Evolutionary conservation across 441 rosid genomes (phyloP), one percentile per base, ranked within the genome.

Genomic region (Erodium chrysanthum): DNA sequence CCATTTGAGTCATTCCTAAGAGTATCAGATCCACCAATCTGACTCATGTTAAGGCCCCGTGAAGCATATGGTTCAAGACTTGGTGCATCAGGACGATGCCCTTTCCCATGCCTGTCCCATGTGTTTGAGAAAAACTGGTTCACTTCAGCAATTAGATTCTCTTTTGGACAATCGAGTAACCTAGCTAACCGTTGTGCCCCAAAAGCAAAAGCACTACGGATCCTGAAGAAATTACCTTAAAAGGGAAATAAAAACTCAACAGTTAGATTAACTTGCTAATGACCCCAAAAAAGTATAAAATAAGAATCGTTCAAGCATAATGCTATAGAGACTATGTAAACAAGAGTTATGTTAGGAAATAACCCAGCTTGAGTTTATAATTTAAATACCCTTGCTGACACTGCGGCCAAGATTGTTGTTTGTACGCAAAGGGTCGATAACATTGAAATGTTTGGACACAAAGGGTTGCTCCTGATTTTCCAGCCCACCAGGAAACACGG

Each of bases 361-460:
- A 17, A 9, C 12, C 29, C 56, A 22, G 52, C 46, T 20, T 48
- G 58, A 42, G 68, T 68, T 37, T 52, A 22, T 17, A 64, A 44
- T 22, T 62, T 12, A 29, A 23, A 23, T 72, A 72, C 75, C 75
- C 48, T 67, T 67, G 56, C 31, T 67, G 42, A 67, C 75, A 62
- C 71, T 67, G 27, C 42, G 67, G 17, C 75, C 71, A 17, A 72
- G 75, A 67, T 72, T 72, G 68, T 67, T 72, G 71, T 72, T 72
- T 15, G 37, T 62, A 33, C 70, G 71, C 71, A 72, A 62, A n/a
- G 75, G 75, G 67, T 72, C 75, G 23, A 72, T 62, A 15, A 72
- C 69, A 33, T 72, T 72, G 17, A 72, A 67, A 67, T 50, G 67
- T 63, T 72, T 67, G 11, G 50, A 61, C 22, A 31, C 27, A 27